Conservation (phyloP, 192 early-diverging fungal genomes). For the Entomortierella parvispora region DNA sequence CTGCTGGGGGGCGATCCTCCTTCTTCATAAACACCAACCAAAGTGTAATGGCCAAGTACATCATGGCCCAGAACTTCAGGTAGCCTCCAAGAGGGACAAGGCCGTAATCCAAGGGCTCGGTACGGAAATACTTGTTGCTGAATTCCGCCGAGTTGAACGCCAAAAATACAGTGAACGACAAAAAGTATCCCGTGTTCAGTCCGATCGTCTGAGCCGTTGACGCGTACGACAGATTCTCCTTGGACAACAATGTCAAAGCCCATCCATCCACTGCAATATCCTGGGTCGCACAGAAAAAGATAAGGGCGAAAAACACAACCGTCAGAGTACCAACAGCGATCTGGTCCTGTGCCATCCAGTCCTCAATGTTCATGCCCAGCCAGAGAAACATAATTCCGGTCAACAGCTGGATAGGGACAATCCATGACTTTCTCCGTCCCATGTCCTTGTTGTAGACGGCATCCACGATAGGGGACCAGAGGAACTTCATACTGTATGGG, state of each 20-base stretch:
- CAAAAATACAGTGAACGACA: constrained; percentile 96
- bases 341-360: constrained; percentile 60
- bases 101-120: constrained; percentile 68
- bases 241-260: constrained; percentile 92
- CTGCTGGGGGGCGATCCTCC: constrained; percentile 57
- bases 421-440: constrained; percentile 97
- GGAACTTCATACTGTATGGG: constrained; percentile 97
- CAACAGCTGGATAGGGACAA: constrained; percentile 94
- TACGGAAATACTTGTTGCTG: constrained; percentile 90
- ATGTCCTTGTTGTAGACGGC: constrained; percentile 81
- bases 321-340: constrained; percentile 80
- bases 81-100: constrained; percentile 87
- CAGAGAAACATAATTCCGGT: constrained; percentile 82
- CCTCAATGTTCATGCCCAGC: constrained; percentile 83
- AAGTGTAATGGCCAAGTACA: constrained; percentile 86
- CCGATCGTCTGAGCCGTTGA: constrained; percentile 97
- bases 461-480: constrained; percentile 99
- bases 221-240: constrained; percentile 93
- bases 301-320: constrained; percentile 78
- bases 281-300: constrained; percentile 97
- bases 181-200: constrained; percentile 93
- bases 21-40: constrained; percentile 83
- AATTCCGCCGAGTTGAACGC: constrained; percentile 95
- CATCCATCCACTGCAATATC: constrained; percentile 88
- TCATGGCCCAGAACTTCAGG: constrained; percentile 90